phyloP scores from a whole-genome alignment of 441 rosid genomes.

The Metrosideros polymorpha region DNA sequence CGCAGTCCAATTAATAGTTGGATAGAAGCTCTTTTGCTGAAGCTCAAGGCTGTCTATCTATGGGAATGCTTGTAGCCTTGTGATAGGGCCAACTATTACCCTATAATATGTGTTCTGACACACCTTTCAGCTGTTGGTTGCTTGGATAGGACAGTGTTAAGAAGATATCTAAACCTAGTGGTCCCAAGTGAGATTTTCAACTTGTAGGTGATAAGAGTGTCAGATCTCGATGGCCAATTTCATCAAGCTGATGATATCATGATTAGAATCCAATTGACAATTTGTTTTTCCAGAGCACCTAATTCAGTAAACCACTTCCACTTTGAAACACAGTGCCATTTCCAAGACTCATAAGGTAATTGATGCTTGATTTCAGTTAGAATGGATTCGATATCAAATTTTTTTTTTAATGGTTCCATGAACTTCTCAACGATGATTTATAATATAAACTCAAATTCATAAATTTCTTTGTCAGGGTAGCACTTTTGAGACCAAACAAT shows the following conservation, averaged over 20 bases:
- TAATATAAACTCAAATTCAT: not conserved
- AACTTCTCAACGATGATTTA: not conserved
- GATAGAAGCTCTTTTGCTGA: not conserved
- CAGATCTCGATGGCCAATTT: not conserved
- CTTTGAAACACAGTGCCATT: not conserved
- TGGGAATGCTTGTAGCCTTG: not conserved
- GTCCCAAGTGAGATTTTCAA: not conserved
- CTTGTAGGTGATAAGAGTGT: not conserved
- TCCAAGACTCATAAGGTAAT: not conserved
- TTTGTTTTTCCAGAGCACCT: not conserved
- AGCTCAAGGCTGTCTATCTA: not conserved
- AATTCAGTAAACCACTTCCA: not conserved
- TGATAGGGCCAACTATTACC: not conserved
- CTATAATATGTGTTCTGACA: not conserved
- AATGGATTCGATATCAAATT: not conserved
- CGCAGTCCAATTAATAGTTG: not conserved
- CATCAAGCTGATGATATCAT: not conserved
- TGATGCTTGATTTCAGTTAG: not conserved
- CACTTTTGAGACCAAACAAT: not conserved
- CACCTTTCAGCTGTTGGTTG: not conserved
- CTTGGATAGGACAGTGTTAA: not conserved
- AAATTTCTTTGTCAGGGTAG: not conserved
- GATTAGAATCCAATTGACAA: not conserved
- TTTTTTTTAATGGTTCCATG: not conserved
- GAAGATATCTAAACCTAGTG: not conserved